Base-by-base conservation (phyloP, 2,329 filamentous ascomycete species). In the Diaporthe ilicicola region DNA sequence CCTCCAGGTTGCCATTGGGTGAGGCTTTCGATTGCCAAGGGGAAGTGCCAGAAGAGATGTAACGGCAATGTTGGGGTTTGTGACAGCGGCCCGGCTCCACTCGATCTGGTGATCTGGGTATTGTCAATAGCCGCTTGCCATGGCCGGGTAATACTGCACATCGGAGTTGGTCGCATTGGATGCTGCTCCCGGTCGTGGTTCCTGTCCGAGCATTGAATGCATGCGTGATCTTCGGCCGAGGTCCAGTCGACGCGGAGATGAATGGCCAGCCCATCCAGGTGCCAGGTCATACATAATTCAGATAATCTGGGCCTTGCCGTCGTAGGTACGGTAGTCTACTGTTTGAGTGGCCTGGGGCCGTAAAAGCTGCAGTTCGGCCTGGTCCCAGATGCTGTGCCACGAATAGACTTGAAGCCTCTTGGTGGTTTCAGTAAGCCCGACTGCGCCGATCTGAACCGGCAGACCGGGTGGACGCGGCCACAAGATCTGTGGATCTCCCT, bases 11-110 rank as follows among this genome's bases (percentile, higher is more conserved):
- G 56, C 39, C 56, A 62, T 62, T 62, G 56, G 42, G 55, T 44
- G 56, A 62, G 56, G 56, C 56, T 64, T 64, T 24, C 50, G 48
- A 64, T 64, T 64, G 59, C 44, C 44, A 50, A 50, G 59, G 29
- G 44, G 44, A 22, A 37, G 6, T 50, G 42, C 46, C 29, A 64
- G 59, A 50, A 7, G 44, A 48, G 59, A 64, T 64, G 59, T 37
- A 37, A 64, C 44, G 59, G n/a, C 29, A 7, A 37, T 17, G 37
- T 59, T 44, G 55, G 37, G 55, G 37, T 29, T 55, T 59, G 55
- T 64, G 59, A 50, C 59, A 50, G 15, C 44, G 3, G 59, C n/a
- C 32, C 32, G 59, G 59, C 59, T 37, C 59, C 59, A 64, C 59
- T 15, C 15, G 59, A 64, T 50, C 59, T 37, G 59, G 29, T 64